Evolutionary conservation across 805 yeast genomes (phyloP).

Genomic region (Starmerella sp.): DNA sequence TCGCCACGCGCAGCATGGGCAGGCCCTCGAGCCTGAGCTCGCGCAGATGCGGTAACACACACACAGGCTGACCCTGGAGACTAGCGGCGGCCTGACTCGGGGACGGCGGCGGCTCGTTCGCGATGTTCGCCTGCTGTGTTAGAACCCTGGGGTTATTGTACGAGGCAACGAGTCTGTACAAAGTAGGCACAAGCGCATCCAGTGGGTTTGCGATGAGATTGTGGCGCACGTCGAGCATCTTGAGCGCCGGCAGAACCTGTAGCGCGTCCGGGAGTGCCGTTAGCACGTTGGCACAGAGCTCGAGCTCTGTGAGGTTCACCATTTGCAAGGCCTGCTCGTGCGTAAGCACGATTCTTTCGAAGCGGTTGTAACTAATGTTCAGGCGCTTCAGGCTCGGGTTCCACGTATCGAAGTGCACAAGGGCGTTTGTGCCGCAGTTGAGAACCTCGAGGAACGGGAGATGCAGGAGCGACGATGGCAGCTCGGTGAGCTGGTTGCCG

Average conservation of each 20-base stretch:
- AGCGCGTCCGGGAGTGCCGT: constrained; percentile 49
- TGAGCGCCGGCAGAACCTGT: constrained; percentile 47
- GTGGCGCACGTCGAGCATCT: constrained; percentile 67
- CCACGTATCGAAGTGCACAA: constrained; percentile 44
- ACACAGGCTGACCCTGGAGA: background rate
- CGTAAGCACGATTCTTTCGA: constrained; percentile 27
- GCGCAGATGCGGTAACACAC: background rate
- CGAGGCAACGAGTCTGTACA: constrained; percentile 22
- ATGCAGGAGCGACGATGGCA: constrained; percentile 34
- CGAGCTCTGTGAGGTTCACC: constrained; percentile 53
- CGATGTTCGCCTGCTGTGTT: background rate
- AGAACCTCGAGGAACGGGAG: constrained; percentile 13
- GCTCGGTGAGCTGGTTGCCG: constrained; percentile 52
- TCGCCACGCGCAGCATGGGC: constrained; percentile 2
- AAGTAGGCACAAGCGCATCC: constrained; percentile 25
- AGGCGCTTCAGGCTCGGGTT: constrained; percentile 43
- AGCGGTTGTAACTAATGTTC: constrained; percentile 69
- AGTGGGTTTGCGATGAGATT: constrained; percentile 33
- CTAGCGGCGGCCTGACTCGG: background rate
- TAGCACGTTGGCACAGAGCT: constrained; percentile 72
- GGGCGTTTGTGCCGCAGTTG: constrained; percentile 26
- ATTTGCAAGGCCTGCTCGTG: constrained; percentile 43
- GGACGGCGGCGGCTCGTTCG: background rate
- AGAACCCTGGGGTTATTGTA: constrained; percentile 20
- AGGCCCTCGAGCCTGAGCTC: constrained; percentile 9